A percentile compares a stretch with the other conserved stretches of the same genome.
These are phyloP conservation scores for Candida quercuum DNA, from an alignment of 805 yeast species.

Conservation along the genomic window DNA sequence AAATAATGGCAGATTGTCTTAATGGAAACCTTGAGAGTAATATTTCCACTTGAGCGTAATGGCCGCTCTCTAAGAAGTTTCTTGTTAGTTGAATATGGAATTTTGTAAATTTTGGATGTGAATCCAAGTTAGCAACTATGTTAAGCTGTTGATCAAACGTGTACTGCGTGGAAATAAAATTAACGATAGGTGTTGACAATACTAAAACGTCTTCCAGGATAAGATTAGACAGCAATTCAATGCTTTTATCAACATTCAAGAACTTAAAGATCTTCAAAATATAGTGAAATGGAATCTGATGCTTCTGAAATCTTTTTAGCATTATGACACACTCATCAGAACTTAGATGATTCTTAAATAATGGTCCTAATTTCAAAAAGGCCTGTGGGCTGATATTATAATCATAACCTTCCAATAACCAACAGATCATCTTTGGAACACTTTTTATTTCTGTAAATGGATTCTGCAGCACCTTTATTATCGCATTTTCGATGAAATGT, in stretches of 20 bases:
- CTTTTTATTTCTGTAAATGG: constrained; percentile 7
- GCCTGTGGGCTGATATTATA: constrained; percentile 2
- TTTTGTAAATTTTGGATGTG: neutral
- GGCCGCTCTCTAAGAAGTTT: neutral
- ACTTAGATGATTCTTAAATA: neutral
- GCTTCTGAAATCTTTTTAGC: neutral
- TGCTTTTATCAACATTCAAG: neutral
- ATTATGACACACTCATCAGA: neutral
- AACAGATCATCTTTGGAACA: neutral
- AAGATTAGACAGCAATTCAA: neutral
- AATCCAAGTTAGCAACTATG: neutral
- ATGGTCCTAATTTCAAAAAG: neutral
- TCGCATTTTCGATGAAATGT: constrained; percentile 1
- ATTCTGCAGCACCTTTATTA: neutral
- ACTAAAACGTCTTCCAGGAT: neutral
- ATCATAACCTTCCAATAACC: constrained; percentile 7
- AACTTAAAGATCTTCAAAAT: neutral
- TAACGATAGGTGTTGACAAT: neutral
- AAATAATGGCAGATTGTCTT: neutral
- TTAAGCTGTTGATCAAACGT: neutral
- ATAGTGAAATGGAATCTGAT: neutral
- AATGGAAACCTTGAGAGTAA: neutral
- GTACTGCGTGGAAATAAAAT: neutral
- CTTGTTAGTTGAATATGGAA: neutral
- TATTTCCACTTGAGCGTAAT: neutral